Evolutionary conservation across 768 basidiomycete genomes (phyloP).

Genomic region (Scleroderma citrinum): DNA sequence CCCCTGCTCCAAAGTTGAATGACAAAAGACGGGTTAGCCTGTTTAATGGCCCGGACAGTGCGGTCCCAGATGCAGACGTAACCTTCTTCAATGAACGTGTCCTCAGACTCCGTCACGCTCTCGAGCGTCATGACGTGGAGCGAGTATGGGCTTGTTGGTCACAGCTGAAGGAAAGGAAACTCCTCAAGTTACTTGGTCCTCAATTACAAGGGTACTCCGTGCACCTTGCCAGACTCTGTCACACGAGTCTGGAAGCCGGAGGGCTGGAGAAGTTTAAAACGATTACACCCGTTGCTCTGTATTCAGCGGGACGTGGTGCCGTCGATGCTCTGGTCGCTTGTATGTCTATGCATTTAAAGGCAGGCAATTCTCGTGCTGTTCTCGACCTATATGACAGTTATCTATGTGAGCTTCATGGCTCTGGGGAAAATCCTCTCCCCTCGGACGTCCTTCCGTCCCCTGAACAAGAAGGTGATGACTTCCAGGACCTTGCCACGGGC

Average conservation of each 20-base stretch:
- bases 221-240: conserved; percentile 28
- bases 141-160: conserved; percentile 35
- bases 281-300: conserved; percentile 45
- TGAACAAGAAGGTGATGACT: conserved; percentile 13
- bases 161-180: conserved; percentile 36
- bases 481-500: conserved; percentile 22
- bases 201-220: conserved; percentile 37
- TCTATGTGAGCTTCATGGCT: conserved; percentile 18
- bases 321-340: conserved; percentile 44
- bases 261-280: conserved; percentile 23
- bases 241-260: conserved; percentile 15
- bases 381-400: conserved; percentile 41
- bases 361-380: conserved; percentile 36
- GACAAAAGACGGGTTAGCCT: too few species aligned
- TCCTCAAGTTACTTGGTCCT: conserved; percentile 42
- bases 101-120: conserved; percentile 33
- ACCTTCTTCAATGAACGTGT: conserved; percentile 32
- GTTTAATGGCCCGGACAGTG: conserved; percentile 4
- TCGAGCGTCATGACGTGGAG: conserved; percentile 30
- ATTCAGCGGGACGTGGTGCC: conserved; percentile 39
- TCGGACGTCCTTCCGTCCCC: conserved; percentile 6
- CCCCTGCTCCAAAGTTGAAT: too few species aligned
- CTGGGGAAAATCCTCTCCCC: conserved; percentile 13
- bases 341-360: conserved; percentile 41
- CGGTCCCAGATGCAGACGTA: conserved; percentile 26